Base-by-base conservation (phyloP, 225 moss, liverwort and hornwort genomes). In the Sphagnum tenellum region DNA sequence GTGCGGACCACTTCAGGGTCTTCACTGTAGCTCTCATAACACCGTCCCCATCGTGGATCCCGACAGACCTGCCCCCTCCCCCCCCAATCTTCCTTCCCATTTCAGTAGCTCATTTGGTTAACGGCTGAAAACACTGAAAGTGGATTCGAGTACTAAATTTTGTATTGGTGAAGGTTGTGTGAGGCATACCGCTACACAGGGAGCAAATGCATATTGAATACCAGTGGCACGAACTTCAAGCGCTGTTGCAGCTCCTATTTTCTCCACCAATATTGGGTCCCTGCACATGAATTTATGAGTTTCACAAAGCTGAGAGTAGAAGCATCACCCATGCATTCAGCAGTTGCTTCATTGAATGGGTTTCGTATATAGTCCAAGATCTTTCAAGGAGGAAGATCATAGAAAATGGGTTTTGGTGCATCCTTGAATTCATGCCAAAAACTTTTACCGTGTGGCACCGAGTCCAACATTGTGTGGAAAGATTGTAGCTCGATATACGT, bases 1-100 rank as follows among this genome's bases (percentile, higher is more conserved):
- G 55, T 72, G 2, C 74, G 82, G 65, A 96, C 92, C 44, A 92
- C 72, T 8, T 83, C 85, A 0, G 96, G 78, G 66, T 87, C 79
- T 73, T 96, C 96, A 62, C 96, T 92, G 72, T 90, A 96, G 61
- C 92, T 92, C 64, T 96, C 96, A 72, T 96, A 96, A 72, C 96
- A 96, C 7, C 96, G 88, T 0, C 96, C 96, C 96, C 96, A 96
- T 5, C 96, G 78, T 7, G 92, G 92, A 77, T 96, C 96, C 56
- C 92, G 85, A 63, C 96, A 96, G 0, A 75, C 74, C 83, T 87
- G 68, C 58, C 72, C 29, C 29, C 29, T 29, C 29, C 29, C 1
- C 29, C 29, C 29, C 0, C 29, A 29, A 29, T 29, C 29, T 29
- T 29, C 29, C 29, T 29, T 29, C 29, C 1, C 29, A 29, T 29